A percentile compares a stretch with the other conserved stretches of the same genome.
These are phyloP conservation scores for Malus orientalis DNA, from an alignment of 306 rosid species.

Conservation along the genomic window DNA sequence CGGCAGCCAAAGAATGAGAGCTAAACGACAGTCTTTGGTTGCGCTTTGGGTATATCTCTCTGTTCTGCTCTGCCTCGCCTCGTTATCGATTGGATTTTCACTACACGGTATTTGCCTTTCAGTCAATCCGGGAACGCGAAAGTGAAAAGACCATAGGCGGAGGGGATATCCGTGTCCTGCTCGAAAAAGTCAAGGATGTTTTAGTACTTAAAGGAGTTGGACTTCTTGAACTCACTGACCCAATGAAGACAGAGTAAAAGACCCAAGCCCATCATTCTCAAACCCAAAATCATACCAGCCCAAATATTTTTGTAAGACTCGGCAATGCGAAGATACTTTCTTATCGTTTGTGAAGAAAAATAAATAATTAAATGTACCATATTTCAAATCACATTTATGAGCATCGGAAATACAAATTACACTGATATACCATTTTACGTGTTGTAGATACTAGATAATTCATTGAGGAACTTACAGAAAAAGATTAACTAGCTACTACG, in stretches of 20 bases:
- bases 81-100: neutral
- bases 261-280: neutral
- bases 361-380: too few relatives aligned
- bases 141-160: neutral
- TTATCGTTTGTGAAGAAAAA: too few relatives aligned
- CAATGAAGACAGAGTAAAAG: neutral
- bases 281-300: neutral
- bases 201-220: neutral
- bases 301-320: neutral
- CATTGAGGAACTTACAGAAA: too few relatives aligned
- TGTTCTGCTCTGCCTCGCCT: too few relatives aligned
- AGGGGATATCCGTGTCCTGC: neutral
- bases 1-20: neutral
- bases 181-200: neutral
- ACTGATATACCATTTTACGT: too few relatives aligned
- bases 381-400: too few relatives aligned
- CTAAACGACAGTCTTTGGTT: neutral
- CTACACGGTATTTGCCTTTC: neutral
- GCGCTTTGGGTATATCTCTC: neutral
- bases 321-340: conserved; percentile 11
- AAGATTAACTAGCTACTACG: too few relatives aligned
- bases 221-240: neutral
- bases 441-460: too few relatives aligned
- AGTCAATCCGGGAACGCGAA: neutral
- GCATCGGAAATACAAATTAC: too few relatives aligned